These are phyloP conservation scores for Thraustochytrium sp. DNA, from an alignment of 352 stramenopile genomes.

Conservation along the genomic window DNA sequence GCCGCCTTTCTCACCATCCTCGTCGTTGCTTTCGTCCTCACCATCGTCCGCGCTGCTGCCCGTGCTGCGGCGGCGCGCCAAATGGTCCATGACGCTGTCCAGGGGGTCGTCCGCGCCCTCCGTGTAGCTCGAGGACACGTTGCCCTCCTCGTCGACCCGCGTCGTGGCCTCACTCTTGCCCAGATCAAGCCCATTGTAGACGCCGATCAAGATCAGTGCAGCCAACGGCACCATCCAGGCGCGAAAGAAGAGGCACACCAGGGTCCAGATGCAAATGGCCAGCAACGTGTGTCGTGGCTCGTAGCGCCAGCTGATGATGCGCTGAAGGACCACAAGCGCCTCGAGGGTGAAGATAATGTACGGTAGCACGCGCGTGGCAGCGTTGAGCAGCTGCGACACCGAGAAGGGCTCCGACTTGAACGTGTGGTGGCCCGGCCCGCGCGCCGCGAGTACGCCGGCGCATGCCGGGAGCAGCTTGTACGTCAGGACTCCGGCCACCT, in stretches of 20 bases:
- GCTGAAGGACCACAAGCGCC: background rate
- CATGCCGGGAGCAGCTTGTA: background rate
- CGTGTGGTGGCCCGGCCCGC: too few relatives aligned
- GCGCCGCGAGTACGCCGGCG: background rate
- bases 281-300: background rate
- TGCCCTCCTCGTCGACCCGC: background rate
- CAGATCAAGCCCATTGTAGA: background rate
- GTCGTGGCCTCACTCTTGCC: background rate
- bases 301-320: background rate
- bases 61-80: too few relatives aligned
- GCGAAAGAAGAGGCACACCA: background rate
- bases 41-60: too few relatives aligned
- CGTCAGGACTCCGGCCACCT: background rate
- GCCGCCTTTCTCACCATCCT: too few relatives aligned
- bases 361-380: background rate
- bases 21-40: too few relatives aligned
- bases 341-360: background rate
- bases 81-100: background rate
- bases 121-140: background rate
- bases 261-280: background rate
- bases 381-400: background rate
- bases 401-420: background rate
- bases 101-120: background rate
- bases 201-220: background rate
- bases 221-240: constrained; percentile 1